Conservation (phyloP, 2,329 filamentous ascomycete species). For the Amesomyces nigricolor region DNA sequence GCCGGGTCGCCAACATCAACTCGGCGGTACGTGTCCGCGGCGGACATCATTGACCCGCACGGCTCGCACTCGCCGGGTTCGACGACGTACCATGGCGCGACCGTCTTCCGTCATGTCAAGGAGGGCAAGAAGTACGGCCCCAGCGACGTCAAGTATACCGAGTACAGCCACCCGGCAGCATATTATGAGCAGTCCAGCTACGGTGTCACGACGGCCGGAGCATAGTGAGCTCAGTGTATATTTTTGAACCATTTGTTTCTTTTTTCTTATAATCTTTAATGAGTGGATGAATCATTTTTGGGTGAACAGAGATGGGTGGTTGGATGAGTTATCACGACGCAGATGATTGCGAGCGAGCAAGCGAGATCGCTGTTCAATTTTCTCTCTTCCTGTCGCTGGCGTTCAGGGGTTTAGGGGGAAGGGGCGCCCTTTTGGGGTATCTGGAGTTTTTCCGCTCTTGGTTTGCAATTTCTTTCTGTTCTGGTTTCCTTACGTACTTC, state of each 20-base stretch:
- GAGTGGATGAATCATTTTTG: conserved; percentile 1
- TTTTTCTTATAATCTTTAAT: conserved; percentile 21
- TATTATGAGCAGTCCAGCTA: background rate
- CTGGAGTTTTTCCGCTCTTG: conserved; percentile 5
- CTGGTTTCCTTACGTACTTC: too few species aligned
- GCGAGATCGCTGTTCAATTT: background rate
- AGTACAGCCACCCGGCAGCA: conserved; percentile 5
- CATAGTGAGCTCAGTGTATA: conserved; percentile 10
- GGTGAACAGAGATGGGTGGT: background rate
- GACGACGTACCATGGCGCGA: conserved; percentile 9
- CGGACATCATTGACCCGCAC: conserved; percentile 7
- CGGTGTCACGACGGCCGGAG: conserved; percentile 1
- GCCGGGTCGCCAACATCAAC: conserved; percentile 19
- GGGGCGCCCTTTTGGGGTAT: background rate
- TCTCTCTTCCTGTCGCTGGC: conserved; percentile 2
- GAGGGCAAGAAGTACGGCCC: conserved; percentile 10
- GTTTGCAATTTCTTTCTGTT: conserved; percentile 19
- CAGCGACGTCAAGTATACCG: conserved; percentile 19
- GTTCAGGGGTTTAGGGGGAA: background rate
- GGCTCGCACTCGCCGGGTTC: conserved; percentile 10
- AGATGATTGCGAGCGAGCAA: conserved; percentile 1
- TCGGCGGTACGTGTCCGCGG: conserved; percentile 10
- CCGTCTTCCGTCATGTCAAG: conserved; percentile 18
- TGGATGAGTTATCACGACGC: conserved; percentile 2
- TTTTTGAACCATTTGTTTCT: background rate